Conservation (phyloP, 129 eudicot genomes). For the Oenanthe sinensis region DNA sequence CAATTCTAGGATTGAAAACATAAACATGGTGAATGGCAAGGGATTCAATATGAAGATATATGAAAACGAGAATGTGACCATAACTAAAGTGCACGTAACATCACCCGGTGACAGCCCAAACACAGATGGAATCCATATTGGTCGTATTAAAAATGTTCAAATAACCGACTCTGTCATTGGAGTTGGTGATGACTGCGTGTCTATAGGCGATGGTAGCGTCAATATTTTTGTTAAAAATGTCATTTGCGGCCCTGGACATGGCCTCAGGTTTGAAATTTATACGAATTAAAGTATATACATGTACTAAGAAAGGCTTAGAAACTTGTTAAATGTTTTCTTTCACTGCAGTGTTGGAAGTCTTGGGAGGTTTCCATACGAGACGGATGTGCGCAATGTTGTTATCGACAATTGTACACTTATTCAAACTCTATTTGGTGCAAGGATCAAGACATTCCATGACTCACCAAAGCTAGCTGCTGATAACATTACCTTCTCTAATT, state of each 20-base stretch:
- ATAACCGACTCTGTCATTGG: constrained; percentile 23
- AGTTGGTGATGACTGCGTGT: constrained; percentile 49
- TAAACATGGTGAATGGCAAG: constrained; percentile 22
- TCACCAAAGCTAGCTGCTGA: constrained; percentile 17
- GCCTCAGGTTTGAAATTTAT: constrained; percentile 18
- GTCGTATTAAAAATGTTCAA: constrained; percentile 7
- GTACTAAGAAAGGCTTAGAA: too few species aligned
- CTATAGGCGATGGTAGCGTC: constrained; percentile 34
- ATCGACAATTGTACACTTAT: constrained; percentile 18
- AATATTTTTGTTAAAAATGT: constrained; percentile 13
- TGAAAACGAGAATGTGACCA: constrained; percentile 8
- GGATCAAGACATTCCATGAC: constrained; percentile 43
- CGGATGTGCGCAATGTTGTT: constrained; percentile 11
- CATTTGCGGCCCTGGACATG: constrained; percentile 33
- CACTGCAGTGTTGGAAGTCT: constrained; percentile 26
- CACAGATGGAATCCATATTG: constrained; percentile 45
- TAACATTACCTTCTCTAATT: constrained; percentile 21
- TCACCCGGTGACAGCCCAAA: constrained; percentile 40
- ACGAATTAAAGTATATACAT: not conserved
- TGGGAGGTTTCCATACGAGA: constrained; percentile 14
- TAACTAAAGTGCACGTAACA: constrained; percentile 2
- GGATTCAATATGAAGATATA: constrained; percentile 33
- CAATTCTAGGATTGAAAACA: constrained; percentile 4
- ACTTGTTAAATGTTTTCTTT: too few species aligned
- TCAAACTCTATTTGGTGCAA: constrained; percentile 23